Evolutionary conservation across 2,329 filamentous ascomycete species (phyloP).

Genomic region (Trichoderma lentiforme): DNA sequence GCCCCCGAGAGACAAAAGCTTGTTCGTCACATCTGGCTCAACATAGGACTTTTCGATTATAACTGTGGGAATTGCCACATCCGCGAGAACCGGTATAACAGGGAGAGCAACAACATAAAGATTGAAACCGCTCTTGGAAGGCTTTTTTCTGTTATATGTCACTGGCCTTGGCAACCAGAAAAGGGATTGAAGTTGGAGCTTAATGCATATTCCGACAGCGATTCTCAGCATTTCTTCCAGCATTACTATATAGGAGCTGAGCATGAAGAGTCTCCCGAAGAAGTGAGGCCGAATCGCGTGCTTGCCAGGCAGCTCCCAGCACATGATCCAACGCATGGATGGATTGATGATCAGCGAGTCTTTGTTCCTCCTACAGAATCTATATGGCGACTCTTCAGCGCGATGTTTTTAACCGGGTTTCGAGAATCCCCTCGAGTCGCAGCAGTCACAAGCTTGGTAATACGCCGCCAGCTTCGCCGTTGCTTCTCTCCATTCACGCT

Average conservation of each 20-base stretch:
- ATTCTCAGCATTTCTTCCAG: background rate
- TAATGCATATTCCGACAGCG: background rate
- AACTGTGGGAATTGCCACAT: background rate
- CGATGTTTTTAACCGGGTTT: background rate
- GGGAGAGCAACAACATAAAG: background rate
- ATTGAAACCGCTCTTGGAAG: background rate
- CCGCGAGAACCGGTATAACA: background rate
- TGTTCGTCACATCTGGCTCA: background rate
- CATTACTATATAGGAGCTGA: background rate
- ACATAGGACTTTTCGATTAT: background rate
- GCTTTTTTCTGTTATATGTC: background rate
- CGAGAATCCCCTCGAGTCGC: background rate
- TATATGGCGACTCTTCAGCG: background rate
- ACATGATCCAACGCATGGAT: background rate
- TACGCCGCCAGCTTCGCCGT: background rate
- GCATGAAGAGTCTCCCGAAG: background rate
- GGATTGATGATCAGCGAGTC: background rate
- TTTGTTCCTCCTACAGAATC: background rate
- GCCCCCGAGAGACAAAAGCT: background rate
- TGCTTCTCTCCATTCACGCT: background rate
- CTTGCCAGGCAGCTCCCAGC: background rate
- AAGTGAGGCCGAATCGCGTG: background rate
- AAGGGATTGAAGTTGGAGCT: background rate
- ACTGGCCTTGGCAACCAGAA: background rate
- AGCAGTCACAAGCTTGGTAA: background rate